Conservation (phyloP, 768 basidiomycete genomes). For the Auricularia sp. region DNA sequence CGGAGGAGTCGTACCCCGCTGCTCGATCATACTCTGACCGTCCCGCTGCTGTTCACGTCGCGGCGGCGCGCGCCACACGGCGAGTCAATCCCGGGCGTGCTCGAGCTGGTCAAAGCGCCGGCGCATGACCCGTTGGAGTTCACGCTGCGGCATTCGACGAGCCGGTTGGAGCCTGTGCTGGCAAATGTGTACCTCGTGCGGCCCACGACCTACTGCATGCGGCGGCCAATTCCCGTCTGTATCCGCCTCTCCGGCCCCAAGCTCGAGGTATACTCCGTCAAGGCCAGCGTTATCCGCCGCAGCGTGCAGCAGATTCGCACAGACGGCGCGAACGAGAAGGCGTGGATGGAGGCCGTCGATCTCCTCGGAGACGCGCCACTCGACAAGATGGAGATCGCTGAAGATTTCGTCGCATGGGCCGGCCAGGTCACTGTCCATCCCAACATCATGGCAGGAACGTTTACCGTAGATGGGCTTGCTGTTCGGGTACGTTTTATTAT, state of each 20-base stretch:
- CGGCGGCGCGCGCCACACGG: neutral
- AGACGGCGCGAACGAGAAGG: neutral
- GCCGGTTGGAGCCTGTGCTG: neutral
- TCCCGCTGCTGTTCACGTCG: neutral
- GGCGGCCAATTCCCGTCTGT: neutral
- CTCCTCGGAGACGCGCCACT: neutral
- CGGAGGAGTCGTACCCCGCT: neutral
- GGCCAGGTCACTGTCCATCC: neutral
- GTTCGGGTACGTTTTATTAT: neutral
- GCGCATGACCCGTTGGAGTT: neutral
- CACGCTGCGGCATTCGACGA: neutral
- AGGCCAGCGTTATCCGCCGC: neutral
- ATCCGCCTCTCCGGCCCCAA: neutral
- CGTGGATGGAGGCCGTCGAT: neutral
- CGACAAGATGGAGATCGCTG: neutral
- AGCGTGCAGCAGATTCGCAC: neutral
- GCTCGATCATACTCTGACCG: neutral
- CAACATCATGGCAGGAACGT: neutral
- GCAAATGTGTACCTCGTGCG: neutral
- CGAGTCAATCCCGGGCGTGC: neutral
- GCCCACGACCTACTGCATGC: neutral
- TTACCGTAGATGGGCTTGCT: neutral
- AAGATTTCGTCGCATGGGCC: neutral
- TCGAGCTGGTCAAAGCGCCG: neutral
- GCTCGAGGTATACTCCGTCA: neutral